Percentiles rank a stretch among this genome's conserved stretches.
Evolutionary conservation across 1,284 basidiomycete species (phyloP).

Genomic region (Pterula multifida): DNA sequence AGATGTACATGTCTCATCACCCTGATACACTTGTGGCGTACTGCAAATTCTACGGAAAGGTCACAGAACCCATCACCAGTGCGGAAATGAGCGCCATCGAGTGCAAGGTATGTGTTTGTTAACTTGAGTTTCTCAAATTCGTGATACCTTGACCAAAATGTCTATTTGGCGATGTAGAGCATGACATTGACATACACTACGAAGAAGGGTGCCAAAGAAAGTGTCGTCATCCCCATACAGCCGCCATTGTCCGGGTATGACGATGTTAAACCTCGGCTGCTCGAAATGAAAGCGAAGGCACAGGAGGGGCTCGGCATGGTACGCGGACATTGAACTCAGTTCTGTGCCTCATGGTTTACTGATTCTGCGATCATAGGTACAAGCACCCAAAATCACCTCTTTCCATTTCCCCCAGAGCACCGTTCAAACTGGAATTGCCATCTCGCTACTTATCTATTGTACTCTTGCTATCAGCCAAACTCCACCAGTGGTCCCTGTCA

Average conservation of each 20-base stretch:
- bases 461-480: constrained; percentile 22
- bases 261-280: constrained; percentile 65
- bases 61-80: constrained; percentile 36
- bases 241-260: constrained; percentile 63
- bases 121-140: constrained; percentile 1
- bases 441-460: constrained; percentile 26
- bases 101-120: constrained; percentile 32
- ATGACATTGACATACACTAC: constrained; percentile 58
- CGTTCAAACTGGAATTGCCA: constrained; percentile 13
- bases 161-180: constrained; percentile 27
- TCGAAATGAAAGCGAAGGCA: constrained; percentile 62
- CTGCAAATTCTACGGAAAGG: constrained; percentile 61
- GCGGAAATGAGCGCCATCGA: constrained; percentile 60
- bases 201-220: constrained; percentile 33
- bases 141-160: too few relatives aligned
- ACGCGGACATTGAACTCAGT: constrained; percentile 10
- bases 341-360: neutral
- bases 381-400: constrained; percentile 45
- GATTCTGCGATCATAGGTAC: constrained; percentile 31
- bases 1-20: constrained; percentile 75
- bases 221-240: constrained; percentile 45
- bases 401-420: constrained; percentile 32
- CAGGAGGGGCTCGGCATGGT: constrained; percentile 70
- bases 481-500: constrained; percentile 16
- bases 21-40: constrained; percentile 73